Percentiles rank a stretch among this genome's conserved stretches.
Conservation (phyloP, 441 rosid genomes). For the Cnidoscolus chayamansa region DNA sequence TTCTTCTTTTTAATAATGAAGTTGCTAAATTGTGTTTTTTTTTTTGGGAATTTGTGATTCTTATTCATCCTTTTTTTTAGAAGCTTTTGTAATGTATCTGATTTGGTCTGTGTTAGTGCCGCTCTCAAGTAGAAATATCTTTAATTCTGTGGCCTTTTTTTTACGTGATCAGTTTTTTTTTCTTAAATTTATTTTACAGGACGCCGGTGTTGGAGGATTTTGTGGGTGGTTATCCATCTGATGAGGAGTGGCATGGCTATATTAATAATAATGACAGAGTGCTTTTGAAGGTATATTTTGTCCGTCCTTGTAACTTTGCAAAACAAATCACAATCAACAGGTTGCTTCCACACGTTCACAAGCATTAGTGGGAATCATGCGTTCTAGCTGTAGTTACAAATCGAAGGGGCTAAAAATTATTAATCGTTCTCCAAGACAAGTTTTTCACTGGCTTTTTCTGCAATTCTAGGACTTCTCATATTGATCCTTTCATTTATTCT, state of each 20-base stretch:
- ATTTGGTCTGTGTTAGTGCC: no score
- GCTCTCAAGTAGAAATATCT: no score
- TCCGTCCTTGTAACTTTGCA: background rate
- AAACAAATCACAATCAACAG: background rate
- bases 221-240: slow-evolving; percentile 79
- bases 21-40: no score
- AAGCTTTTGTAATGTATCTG: background rate
- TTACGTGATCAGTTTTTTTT: background rate
- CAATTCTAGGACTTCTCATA: background rate
- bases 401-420: background rate
- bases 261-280: slow-evolving; percentile 85
- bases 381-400: background rate
- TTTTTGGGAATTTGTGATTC: background rate
- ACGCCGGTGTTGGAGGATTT: slow-evolving; percentile 68
- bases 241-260: slow-evolving; percentile 96
- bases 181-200: slow-evolving; percentile 32
- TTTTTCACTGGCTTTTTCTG: background rate
- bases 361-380: background rate
- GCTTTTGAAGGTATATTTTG: slow-evolving; percentile 69
- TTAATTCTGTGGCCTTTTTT: no score
- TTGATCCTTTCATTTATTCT: background rate
- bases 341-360: no score
- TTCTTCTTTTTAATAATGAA: background rate
- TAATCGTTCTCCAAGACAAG: background rate
- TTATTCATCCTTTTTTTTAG: no score